Evolutionary conservation across 768 basidiomycete genomes (phyloP), one percentile per base, ranked within the genome.

Genomic region (Suillus clintonianus): DNA sequence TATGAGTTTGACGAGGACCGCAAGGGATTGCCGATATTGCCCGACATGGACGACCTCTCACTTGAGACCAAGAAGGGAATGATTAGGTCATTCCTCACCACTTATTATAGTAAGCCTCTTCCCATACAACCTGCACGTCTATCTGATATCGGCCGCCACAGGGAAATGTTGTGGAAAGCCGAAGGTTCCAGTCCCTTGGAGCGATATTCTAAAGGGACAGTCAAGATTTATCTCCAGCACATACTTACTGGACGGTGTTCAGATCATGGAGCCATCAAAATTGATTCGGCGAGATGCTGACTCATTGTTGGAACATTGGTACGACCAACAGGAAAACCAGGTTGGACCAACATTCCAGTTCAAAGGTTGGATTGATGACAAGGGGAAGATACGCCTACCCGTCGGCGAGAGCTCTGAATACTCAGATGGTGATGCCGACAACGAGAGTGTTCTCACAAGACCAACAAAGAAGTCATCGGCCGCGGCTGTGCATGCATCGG

Each of bases 11-110:
- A 45, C 0, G n/a, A n/a, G 9, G n/a, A n/a, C 19, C 4, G 3
- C n/a, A n/a, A 4, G 10, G 43, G n/a, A n/a, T 9, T 10, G 19
- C 43, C 1, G 3, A 45, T n/a, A 0, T 45, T 45, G 19, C 43
- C 9, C 0, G 9, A 45, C 9, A 10, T 45, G 3, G n/a, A n/a
- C 0, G 4, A 10, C n/a, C 4, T 45, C 3, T n/a, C n/a, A 1
- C 43, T 45, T 8, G 4, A 45, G 8, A 45, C 9, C n/a, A 45
- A 45, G 43, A 45, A 45, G 43, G 43, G 9, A n/a, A 45, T 45
- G 19, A 45, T 45, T 45, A 0, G 9, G 43, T 45, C 43, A n/a
- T n/a, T 45, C 43, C 43, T 45, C n/a, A 45, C 19, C 43, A 45
- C 11, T 45, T n/a, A 45, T 45, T 45, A 45, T 10, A n/a, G n/a